phyloP scores from a whole-genome alignment of 2,329 filamentous ascomycete genomes.

The Endoconidiophora polonica region DNA sequence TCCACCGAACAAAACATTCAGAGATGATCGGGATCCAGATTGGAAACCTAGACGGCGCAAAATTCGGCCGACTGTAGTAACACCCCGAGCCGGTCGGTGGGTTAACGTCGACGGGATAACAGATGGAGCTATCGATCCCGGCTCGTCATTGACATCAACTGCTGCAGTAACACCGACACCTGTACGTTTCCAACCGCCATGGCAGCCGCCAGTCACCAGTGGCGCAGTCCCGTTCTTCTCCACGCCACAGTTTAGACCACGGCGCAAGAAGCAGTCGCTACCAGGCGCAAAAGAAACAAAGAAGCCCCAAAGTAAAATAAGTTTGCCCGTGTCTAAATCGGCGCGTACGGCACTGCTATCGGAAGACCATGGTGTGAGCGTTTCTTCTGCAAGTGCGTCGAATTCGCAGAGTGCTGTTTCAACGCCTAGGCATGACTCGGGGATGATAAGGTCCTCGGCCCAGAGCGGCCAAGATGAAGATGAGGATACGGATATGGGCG shows the following conservation, averaged over 20 bases:
- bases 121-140: not conserved
- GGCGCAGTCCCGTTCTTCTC: slow-evolving; percentile 9
- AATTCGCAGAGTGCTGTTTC: not conserved
- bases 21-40: slow-evolving; percentile 26
- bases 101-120: not conserved
- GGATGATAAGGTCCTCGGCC: not conserved
- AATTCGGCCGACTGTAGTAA: not conserved
- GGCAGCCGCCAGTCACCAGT: slow-evolving; percentile 6
- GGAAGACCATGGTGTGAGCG: slow-evolving; percentile 11
- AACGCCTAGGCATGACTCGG: not conserved
- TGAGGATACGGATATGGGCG: slow-evolving; percentile 7
- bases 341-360: slow-evolving; percentile 10
- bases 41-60: slow-evolving; percentile 16
- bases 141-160: no score
- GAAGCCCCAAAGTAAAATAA: slow-evolving; percentile 3
- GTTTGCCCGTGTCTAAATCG: slow-evolving; percentile 7
- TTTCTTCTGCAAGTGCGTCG: not conserved
- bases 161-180: slow-evolving; percentile 16
- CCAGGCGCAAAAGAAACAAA: not conserved
- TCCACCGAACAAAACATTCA: slow-evolving; percentile 25
- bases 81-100: not conserved
- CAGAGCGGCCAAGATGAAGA: not conserved
- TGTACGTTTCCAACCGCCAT: slow-evolving; percentile 19
- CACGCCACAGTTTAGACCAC: slow-evolving; percentile 10
- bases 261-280: slow-evolving; percentile 9